A percentile compares a stretch with the other conserved stretches of the same genome.
phyloP scores from a whole-genome alignment of 768 basidiomycete genomes.

The Trametes cingulata region DNA sequence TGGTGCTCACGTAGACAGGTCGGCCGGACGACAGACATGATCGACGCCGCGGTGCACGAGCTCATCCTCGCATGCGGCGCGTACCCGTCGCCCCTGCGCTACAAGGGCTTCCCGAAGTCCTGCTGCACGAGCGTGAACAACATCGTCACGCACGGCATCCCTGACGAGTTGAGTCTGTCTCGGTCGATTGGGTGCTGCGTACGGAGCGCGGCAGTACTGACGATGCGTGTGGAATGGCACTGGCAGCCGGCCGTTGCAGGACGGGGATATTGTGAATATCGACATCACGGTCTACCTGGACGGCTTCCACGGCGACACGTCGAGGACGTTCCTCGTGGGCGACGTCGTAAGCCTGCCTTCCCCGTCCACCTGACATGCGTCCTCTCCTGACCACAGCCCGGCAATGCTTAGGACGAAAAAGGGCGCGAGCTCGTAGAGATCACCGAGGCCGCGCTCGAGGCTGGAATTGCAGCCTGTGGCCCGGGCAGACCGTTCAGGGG shows the following conservation, averaged over 20 bases:
- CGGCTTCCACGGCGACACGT: slow-evolving; percentile 90
- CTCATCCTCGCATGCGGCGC: slow-evolving; percentile 67
- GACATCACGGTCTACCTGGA: slow-evolving; percentile 85
- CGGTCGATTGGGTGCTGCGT: no score
- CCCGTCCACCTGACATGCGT: background rate
- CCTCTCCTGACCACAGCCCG: background rate
- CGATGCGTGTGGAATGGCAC: background rate
- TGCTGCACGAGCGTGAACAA: slow-evolving; percentile 92
- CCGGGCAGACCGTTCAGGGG: slow-evolving; percentile 66
- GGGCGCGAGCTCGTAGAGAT: slow-evolving; percentile 65
- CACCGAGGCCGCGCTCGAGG: slow-evolving; percentile 64
- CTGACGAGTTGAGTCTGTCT: slow-evolving; percentile 75
- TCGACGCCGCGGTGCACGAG: slow-evolving; percentile 74
- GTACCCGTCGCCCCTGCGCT: slow-evolving; percentile 85
- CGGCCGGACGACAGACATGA: slow-evolving; percentile 70
- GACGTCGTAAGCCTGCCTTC: slow-evolving; percentile 62
- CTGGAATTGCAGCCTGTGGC: slow-evolving; percentile 73
- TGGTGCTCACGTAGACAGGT: slow-evolving; percentile 40
- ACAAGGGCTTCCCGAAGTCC: slow-evolving; percentile 73
- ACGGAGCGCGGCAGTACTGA: no score
- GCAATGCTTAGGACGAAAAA: slow-evolving; percentile 56
- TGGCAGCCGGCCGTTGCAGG: slow-evolving; percentile 70
- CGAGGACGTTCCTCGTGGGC: slow-evolving; percentile 80
- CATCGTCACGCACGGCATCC: slow-evolving; percentile 84
- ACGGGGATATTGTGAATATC: slow-evolving; percentile 86